These are phyloP conservation scores for Calonectria hongkongensis DNA, from an alignment of 2,329 filamentous ascomycete species.

Conservation along the genomic window DNA sequence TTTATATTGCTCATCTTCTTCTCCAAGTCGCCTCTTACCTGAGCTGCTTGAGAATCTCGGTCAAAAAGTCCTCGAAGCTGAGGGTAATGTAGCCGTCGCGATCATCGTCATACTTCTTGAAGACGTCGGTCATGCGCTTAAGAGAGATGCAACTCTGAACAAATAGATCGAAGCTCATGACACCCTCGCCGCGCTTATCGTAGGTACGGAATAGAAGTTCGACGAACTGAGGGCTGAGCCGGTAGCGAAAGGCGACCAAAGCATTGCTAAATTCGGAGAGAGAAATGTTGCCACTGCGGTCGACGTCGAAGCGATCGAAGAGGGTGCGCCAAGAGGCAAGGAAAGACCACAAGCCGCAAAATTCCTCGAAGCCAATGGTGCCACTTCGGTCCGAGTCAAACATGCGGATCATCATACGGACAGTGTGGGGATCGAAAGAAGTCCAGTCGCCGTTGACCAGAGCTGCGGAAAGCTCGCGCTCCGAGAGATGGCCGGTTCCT, in stretches of 20 bases:
- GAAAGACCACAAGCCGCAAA: constrained; percentile 97
- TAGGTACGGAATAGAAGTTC: constrained; percentile 91
- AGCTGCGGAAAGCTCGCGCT: constrained; percentile 89
- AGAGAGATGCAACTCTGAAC: constrained; percentile 97
- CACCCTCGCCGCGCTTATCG: constrained; percentile 82
- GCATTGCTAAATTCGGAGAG: constrained; percentile 92
- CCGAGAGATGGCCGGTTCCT: constrained; percentile 88
- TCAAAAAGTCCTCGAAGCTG: constrained; percentile 88
- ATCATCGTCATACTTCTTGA: constrained; percentile 99
- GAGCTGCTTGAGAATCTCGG: constrained; percentile 78
- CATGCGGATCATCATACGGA: constrained; percentile 99
- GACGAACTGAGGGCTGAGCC: constrained; percentile 89
- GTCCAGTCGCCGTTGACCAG: constrained; percentile 98
- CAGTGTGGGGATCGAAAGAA: constrained; percentile 93
- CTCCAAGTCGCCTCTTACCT: constrained; percentile 61
- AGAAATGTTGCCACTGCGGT: constrained; percentile 90
- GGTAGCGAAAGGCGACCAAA: constrained; percentile 93
- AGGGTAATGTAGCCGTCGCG: constrained; percentile 93
- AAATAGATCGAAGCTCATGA: constrained; percentile 95
- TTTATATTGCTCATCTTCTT: neutral
- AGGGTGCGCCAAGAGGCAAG: constrained; percentile 94
- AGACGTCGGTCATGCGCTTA: constrained; percentile 99
- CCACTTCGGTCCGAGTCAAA: constrained; percentile 95
- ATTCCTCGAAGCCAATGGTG: constrained; percentile 95
- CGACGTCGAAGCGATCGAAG: constrained; percentile 95